phyloP scores from a whole-genome alignment of 2,329 filamentous ascomycete species.

The Fusarium sp. region DNA sequence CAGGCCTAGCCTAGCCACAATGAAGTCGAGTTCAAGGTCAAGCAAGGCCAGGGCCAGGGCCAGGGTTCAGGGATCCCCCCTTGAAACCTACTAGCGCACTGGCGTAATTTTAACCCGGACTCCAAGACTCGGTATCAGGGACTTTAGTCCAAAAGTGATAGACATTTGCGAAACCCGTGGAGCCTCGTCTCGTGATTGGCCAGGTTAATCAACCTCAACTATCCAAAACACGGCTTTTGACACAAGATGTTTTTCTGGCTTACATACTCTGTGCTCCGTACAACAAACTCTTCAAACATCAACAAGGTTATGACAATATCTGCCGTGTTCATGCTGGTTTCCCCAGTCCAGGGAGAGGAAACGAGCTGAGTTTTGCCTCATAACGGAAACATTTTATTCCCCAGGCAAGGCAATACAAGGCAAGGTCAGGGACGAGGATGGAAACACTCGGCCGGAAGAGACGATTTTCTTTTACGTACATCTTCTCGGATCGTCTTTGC shows the following conservation, averaged over 20 bases:
- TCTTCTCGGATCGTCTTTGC: constrained; percentile 15
- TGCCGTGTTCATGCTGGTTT: constrained; percentile 26
- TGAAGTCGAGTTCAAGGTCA: background rate
- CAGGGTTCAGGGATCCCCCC: constrained; percentile 53
- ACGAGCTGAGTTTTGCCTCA: constrained; percentile 26
- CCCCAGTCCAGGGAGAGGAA: constrained; percentile 9
- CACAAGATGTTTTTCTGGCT: constrained; percentile 26
- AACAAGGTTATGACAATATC: constrained; percentile 8
- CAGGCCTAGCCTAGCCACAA: background rate
- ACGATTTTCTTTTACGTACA: background rate
- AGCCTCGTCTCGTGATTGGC: constrained; percentile 29
- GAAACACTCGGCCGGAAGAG: constrained; percentile 4
- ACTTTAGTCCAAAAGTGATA: constrained; percentile 43
- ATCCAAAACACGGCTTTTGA: constrained; percentile 14
- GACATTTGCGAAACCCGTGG: constrained; percentile 28
- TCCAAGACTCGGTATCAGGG: constrained; percentile 56
- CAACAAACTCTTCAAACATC: constrained; percentile 9
- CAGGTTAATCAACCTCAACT: constrained; percentile 18
- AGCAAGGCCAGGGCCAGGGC: background rate
- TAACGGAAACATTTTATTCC: constrained; percentile 37
- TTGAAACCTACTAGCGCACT: constrained; percentile 67
- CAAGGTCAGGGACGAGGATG: constrained; percentile 13
- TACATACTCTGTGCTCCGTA: constrained; percentile 4
- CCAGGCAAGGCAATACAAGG: constrained; percentile 30
- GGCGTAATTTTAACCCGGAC: constrained; percentile 58